Evolutionary conservation across 2,329 filamentous ascomycete species (phyloP), one percentile per base, ranked within the genome.

Genomic region (Aspergillus neotritici): DNA sequence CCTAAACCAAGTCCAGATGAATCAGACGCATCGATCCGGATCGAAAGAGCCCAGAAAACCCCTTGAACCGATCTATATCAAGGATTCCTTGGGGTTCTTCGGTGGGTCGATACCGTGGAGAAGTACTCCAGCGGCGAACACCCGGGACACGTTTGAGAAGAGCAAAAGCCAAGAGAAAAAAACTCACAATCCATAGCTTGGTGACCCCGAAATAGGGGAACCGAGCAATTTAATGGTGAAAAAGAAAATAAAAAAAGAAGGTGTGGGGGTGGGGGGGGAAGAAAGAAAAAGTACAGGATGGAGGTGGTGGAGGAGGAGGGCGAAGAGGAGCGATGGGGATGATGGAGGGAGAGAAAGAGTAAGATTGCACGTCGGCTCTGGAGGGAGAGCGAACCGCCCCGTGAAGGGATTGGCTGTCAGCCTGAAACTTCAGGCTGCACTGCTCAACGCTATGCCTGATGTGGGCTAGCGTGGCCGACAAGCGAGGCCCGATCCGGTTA

Each of bases 141-240:
- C 51, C 58, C 21, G 57, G 50, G 50, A 59, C 54, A 60, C 53
- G 57, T 51, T 52, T 58, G 42, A 47, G 37, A 52, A 34, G 49
- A 47, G 48, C 46, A 54, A 46, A 55, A 52, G 58, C 56, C 52
- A 58, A 58, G 55, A 66, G 60, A 57, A 58, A 55, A 51, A 55
- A 57, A 79, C 76, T 77, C 67, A 80, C 78, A 75, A 70, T 78
- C 75, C 77, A 80, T 80, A 68, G 63, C 69, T 67, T 65, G 69
- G 68, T 70, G 67, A 70, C 69, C 72, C 72, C 70, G 63, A 63
- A 56, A 53, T 43, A 55, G 62, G 58, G 60, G 54, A 46, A 50
- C 50, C 54, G 49, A 55, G 51, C 49, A 46, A 56, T 58, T 52
- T 54, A 66, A 65, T 63, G 53, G 58, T 58, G 53, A 53, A 55